Base-by-base conservation (phyloP, 768 basidiomycete genomes). In the Suillus lakei region DNA sequence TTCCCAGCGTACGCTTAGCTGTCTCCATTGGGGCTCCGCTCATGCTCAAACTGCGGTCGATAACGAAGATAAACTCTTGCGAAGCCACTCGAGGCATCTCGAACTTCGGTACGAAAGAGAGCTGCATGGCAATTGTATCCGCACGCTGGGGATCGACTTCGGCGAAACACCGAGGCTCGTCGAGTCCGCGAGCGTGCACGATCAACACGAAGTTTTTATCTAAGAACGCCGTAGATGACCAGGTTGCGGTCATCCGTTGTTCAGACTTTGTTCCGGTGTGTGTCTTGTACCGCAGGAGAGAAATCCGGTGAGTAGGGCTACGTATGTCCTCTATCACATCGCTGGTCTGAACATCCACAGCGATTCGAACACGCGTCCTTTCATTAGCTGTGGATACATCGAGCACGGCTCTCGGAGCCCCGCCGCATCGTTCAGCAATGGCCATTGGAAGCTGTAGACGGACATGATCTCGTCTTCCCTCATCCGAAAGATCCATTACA, bases 11-110 rank as follows among this genome's bases (percentile, higher is more conserved):
- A 34, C 72, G 64, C 67, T 83, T 87, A 10, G 86, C 84, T 2
- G 77, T 82, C 41, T 78, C 78, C 3, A 88, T 83, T 6, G 83
- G 69, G 13, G 28, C 44, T 26, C 72, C 72, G 0, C 0, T 0
- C 89, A 90, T 90, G 56, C 85, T 87, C 0, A 83, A 83, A n/a
- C 83, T 86, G 58, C 86, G 76, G 66, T 90, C 88, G 15, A 90
- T 74, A 12, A 90, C 61, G 67, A 90, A 90, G 0, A 90, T 75
- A 62, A 84, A 90, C 63, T 90, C 88, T 61, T 87, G 87, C 0
- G 76, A 69, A 7, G 64, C 65, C 1, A 86, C 70, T 1, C 79
- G 77, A 1, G 81, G 80, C 3, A 86, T 68, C 21, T 77, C 70
- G 64, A 85, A 83, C 54, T 81, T 83, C 1, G 88, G 87, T 7